Conservation (phyloP, 2,329 filamentous ascomycete genomes). For the Shiraia sp. region DNA sequence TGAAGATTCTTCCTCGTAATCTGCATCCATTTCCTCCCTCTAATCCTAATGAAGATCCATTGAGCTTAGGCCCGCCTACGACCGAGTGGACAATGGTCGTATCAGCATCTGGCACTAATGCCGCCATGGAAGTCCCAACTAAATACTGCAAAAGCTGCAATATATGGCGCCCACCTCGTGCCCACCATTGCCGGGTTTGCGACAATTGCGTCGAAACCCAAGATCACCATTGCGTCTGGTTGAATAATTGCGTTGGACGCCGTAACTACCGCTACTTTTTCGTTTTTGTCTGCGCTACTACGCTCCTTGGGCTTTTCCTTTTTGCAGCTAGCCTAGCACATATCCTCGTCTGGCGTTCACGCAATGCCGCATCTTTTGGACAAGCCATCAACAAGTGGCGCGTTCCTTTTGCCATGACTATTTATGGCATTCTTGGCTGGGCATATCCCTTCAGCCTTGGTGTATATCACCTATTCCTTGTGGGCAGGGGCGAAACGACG, state of each 20-base stretch:
- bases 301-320: slow-evolving; percentile 75
- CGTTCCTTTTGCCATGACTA: slow-evolving; percentile 84
- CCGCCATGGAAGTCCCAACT: slow-evolving; percentile 95
- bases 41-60: slow-evolving; percentile 76
- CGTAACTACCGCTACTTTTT: slow-evolving; percentile 99
- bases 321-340: slow-evolving; percentile 80
- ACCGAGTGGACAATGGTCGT: slow-evolving; percentile 95
- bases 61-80: slow-evolving; percentile 79
- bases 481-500: slow-evolving; percentile 90
- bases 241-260: slow-evolving; percentile 96
- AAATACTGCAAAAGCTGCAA: slow-evolving; percentile 98
- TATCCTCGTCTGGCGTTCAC: slow-evolving; percentile 70
- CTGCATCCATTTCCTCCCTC: slow-evolving; percentile 83
- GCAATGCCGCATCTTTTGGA: slow-evolving; percentile 68
- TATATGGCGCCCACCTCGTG: slow-evolving; percentile 93
- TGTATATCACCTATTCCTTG: slow-evolving; percentile 89
- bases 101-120: slow-evolving; percentile 71
- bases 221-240: slow-evolving; percentile 98
- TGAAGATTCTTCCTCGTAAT: slow-evolving; percentile 86
- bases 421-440: slow-evolving; percentile 75
- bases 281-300: slow-evolving; percentile 80
- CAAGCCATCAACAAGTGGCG: slow-evolving; percentile 70
- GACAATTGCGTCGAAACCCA: slow-evolving; percentile 97
- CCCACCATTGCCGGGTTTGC: slow-evolving; percentile 94
- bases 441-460: slow-evolving; percentile 83